Evolutionary conservation across 805 yeast species (phyloP), one percentile per base, ranked within the genome.

Genomic region (Komagataella mondaviorum): DNA sequence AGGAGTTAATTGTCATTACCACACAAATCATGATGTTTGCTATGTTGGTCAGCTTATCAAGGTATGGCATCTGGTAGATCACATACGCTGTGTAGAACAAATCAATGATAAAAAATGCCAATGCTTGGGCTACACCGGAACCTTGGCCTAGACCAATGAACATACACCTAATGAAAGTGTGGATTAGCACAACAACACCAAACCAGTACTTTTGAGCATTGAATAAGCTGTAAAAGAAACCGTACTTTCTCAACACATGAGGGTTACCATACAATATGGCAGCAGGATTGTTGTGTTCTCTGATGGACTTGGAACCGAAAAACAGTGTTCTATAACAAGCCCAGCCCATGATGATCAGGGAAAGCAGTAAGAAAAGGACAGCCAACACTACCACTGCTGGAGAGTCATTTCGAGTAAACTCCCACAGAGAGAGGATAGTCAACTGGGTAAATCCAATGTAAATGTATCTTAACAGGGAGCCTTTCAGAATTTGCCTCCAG

Each of bases 151-250:
- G 78, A 0, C 84, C 84, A 60, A 90, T 80, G 61, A 90, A 85
- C 14, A 84, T 61, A 14, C 83, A 79, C 67, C 86, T 88, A 53
- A 84, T 60, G 45, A 85, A 74, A 51, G 75, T 72, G 65, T 87
- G 85, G 3, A 64, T 63, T 45, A 88, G 60, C 49, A 83, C 64
- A 2, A 85, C 82, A 16, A 74, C 68, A 53, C 91, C 87, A 76
- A 90, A 90, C 87, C 89, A 90, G 68, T 86, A 89, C 60, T 75
- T 80, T 23, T 72, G 71, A 18, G 96, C 95, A 55, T 78, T 77
- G 66, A 84, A 89, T 89, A 88, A 88, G 14, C 95, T 85, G 68
- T 89, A 90, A 60, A 89, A 78, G 67, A 84, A 90, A 0, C 96
- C 96, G 62, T 83, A 89, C 62, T 84, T 84, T 70, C 82, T 78